phyloP scores from a whole-genome alignment of 495 filamentous ascomycete genomes.

The Lasiosphaeria ovina region DNA sequence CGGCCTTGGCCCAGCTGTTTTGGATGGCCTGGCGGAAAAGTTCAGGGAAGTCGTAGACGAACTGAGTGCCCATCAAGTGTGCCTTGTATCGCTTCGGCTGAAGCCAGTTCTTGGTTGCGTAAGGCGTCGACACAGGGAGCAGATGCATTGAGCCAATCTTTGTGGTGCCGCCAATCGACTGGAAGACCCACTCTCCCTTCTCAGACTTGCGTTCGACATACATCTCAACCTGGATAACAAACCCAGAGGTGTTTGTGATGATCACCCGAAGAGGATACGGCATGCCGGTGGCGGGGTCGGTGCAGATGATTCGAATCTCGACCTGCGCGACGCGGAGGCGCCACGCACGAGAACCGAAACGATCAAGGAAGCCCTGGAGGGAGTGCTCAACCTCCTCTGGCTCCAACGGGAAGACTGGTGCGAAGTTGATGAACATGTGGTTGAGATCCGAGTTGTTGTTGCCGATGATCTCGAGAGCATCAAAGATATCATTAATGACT shows the following conservation, averaged over 20 bases:
- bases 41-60: slow-evolving; percentile 99
- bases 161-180: slow-evolving; percentile 90
- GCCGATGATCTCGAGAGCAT: slow-evolving; percentile 95
- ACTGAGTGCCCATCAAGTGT: slow-evolving; percentile 97
- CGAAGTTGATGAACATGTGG: slow-evolving; percentile 99
- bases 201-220: slow-evolving; percentile 98
- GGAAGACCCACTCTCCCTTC: slow-evolving; percentile 95
- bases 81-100: slow-evolving; percentile 99
- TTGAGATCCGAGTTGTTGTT: slow-evolving; percentile 99
- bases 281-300: slow-evolving; percentile 76
- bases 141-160: slow-evolving; percentile 96
- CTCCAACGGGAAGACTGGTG: slow-evolving; percentile 86
- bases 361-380: slow-evolving; percentile 90
- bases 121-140: slow-evolving; percentile 83
- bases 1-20: slow-evolving; percentile 82
- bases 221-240: slow-evolving; percentile 95
- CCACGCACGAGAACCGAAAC: slow-evolving; percentile 94
- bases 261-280: slow-evolving; percentile 93
- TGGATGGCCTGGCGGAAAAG: slow-evolving; percentile 97
- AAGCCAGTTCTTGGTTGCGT: slow-evolving; percentile 96
- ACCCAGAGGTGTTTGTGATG: slow-evolving; percentile 98
- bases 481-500: slow-evolving; percentile 94
- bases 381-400: slow-evolving; percentile 92
- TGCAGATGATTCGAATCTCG: slow-evolving; percentile 98
- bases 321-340: slow-evolving; percentile 94